Evolutionary conservation across 371 early-diverging fungal species (phyloP), one percentile per base, ranked within the genome.

Genomic region (Rhizopus delemar): DNA sequence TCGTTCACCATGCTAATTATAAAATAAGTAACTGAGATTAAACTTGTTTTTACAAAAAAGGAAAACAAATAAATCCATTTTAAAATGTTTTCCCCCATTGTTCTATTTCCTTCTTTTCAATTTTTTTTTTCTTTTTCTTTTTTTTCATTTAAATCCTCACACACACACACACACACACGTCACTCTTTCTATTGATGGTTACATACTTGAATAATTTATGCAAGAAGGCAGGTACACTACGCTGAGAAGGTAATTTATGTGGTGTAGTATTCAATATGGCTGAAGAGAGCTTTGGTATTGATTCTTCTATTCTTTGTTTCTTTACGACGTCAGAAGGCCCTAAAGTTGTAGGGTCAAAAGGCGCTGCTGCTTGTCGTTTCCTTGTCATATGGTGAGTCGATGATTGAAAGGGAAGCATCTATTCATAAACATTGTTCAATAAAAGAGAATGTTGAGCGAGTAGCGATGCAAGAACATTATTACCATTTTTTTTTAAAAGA

Each of bases 191-290:
- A 8, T 38, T 38, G 8, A 38, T 38, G 3, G 8, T 59, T 62
- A 50, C 70, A 46, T 78, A 85, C 86, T 77, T 82, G 81, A 89
- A 93, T 11, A 93, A 82, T 74, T 94, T 94, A 71, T 91, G 91
- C 35, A 93, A 70, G 62, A 94, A 94, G 7, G 91, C 92, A 0
- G 94, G 91, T 5, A 93, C 88, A 35, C 76, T 89, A 39, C 83
- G 60, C 51, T 75, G 75, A 5, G 62, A 57, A 15, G 62, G 33
- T 1, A 63, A 29, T 4, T 43, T 45, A 49, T 45, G 58, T 43
- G 60, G 60, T 15, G 29, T 48, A 8, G 8, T 43, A 5, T 11
- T 22, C 22, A 48, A 48, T 4, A 6, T 22, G 8, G 29, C 7
- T 9, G 8, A 2, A 2, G 15, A 48, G 2, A 22, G n/a, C 12